Evolutionary conservation across 208 protist genomes (phyloP).

Genomic region (Leishmania gerbilli): DNA sequence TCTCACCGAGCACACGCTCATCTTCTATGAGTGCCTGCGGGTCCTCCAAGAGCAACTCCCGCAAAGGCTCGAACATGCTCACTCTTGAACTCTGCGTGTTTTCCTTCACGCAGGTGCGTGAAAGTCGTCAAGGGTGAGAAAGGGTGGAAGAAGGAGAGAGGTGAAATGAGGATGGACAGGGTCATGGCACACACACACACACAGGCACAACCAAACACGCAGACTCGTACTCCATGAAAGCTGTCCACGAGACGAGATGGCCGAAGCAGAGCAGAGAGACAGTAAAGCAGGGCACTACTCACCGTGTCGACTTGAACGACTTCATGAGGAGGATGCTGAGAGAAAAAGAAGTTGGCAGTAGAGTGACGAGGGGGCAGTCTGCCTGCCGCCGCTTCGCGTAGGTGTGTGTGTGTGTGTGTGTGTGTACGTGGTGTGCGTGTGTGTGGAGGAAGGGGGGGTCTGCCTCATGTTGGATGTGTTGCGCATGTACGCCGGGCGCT

Average conservation of each 20-base stretch:
- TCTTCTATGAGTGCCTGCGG: conserved; percentile 41
- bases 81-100: neutral
- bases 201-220: neutral
- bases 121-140: neutral
- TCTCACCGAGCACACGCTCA: conserved; percentile 60
- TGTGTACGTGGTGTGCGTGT: too few species aligned
- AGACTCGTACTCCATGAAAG: neutral
- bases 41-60: conserved; percentile 49
- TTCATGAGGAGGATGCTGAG: neutral
- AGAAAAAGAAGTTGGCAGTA: neutral
- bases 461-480: neutral
- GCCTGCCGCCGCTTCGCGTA: neutral
- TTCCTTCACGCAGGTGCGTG: neutral
- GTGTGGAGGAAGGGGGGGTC: neutral
- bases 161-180: neutral
- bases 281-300: neutral
- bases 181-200: neutral
- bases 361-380: neutral
- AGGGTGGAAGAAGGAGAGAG: neutral
- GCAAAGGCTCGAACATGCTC: conserved; percentile 73
- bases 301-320: neutral
- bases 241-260: neutral
- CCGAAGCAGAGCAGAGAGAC: neutral
- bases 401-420: neutral
- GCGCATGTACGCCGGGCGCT: neutral